Conservation (phyloP, 2,329 filamentous ascomycete species). For the Thelonectria olida region DNA sequence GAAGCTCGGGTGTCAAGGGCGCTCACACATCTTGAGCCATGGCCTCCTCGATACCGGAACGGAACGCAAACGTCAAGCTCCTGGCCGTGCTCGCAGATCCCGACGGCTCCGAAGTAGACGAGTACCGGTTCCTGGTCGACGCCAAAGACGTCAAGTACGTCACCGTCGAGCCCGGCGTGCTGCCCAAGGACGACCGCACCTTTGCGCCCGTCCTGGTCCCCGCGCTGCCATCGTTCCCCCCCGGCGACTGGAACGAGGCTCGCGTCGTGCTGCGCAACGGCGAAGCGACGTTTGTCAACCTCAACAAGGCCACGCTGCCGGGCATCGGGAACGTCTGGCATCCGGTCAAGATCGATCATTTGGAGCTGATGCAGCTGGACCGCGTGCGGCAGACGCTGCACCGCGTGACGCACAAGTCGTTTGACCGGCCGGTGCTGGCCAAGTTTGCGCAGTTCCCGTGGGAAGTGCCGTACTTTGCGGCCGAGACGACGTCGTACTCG, state of each 20-base stretch:
- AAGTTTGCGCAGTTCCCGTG: conserved; percentile 43
- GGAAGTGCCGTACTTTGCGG: conserved; percentile 43
- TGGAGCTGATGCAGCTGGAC: conserved; percentile 40
- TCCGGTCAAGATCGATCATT: conserved; percentile 43
- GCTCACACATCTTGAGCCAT: background rate
- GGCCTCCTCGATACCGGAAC: background rate
- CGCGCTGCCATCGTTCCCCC: conserved; percentile 48
- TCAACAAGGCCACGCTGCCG: conserved; percentile 38
- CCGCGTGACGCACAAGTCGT: conserved; percentile 36
- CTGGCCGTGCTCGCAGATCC: conserved; percentile 38
- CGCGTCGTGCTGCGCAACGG: conserved; percentile 40
- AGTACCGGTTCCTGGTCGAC: conserved; percentile 51
- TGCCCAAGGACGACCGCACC: conserved; percentile 44
- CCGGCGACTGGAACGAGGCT: conserved; percentile 52
- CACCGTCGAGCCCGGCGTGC: conserved; percentile 47
- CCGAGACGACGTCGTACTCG: conserved; percentile 44
- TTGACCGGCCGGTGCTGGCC: conserved; percentile 33
- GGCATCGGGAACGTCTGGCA: conserved; percentile 49
- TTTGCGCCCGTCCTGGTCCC: conserved; percentile 45
- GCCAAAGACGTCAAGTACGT: conserved; percentile 51
- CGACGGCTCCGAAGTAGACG: conserved; percentile 40
- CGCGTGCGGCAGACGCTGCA: conserved; percentile 42
- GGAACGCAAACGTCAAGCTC: conserved; percentile 34
- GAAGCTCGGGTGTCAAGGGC: background rate
- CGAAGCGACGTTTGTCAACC: conserved; percentile 38